Percentiles rank a stretch among this genome's conserved stretches.
phyloP scores from a whole-genome alignment of 140 eudicot genomes.

The Cichorium intybus region DNA sequence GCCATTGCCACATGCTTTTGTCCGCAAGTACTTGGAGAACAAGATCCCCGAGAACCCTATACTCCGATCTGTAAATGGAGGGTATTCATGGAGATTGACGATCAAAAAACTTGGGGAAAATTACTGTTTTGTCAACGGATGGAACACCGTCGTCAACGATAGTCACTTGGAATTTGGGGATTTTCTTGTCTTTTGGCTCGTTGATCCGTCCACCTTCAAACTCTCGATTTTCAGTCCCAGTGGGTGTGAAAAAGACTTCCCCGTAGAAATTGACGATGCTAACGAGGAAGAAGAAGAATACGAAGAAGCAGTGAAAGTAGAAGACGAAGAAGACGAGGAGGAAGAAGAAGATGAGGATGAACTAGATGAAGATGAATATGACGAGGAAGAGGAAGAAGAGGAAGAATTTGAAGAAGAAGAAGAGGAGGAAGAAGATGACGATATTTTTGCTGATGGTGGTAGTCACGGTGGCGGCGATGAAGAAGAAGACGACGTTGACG shows the following conservation, averaged over 20 bases:
- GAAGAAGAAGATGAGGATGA: background rate
- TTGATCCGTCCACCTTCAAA: slow-evolving; percentile 22
- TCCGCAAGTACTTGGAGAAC: slow-evolving; percentile 15
- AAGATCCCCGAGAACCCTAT: slow-evolving; percentile 11
- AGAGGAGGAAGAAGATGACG: background rate
- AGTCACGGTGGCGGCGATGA: background rate
- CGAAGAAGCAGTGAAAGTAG: background rate
- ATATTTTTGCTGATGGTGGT: background rate
- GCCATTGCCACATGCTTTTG: slow-evolving; percentile 26
- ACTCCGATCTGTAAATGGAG: slow-evolving; percentile 19
- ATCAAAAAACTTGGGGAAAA: background rate
- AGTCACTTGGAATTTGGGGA: slow-evolving; percentile 15
- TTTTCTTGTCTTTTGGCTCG: slow-evolving; percentile 25
- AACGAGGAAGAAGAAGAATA: background rate
- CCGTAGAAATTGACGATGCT: background rate
- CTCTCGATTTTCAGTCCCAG: slow-evolving; percentile 14
- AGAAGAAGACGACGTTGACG: background rate
- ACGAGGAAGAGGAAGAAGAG: background rate
- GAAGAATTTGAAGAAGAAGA: background rate
- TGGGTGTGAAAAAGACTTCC: slow-evolving; percentile 22
- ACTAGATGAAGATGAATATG: background rate
- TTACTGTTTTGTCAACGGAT: slow-evolving; percentile 21
- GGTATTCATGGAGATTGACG: slow-evolving; percentile 16
- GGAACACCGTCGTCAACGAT: slow-evolving; percentile 27
- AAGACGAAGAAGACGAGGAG: background rate